phyloP scores from a whole-genome alignment of 2,329 filamentous ascomycete genomes.

The Xylaria sp. region DNA sequence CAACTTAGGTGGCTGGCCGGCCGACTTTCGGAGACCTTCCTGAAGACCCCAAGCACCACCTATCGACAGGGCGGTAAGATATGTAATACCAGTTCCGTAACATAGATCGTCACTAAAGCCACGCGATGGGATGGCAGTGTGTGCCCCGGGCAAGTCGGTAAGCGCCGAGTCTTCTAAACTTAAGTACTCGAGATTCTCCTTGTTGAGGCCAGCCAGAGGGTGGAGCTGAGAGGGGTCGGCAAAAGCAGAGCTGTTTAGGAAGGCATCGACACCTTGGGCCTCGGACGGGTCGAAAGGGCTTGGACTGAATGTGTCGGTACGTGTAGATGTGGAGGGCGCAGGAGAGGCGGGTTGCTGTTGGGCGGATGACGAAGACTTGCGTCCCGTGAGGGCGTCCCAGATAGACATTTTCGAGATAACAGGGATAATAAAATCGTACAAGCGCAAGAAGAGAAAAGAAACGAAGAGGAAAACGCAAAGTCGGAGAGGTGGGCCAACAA shows the following conservation, averaged over 20 bases:
- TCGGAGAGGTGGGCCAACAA: not conserved
- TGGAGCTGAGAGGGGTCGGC: conserved; percentile 90
- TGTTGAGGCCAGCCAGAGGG: conserved; percentile 91
- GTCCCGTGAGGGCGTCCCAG: conserved; percentile 71
- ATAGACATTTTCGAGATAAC: conserved; percentile 60
- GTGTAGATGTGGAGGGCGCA: conserved; percentile 59
- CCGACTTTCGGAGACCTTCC: conserved; percentile 86
- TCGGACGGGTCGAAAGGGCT: conserved; percentile 75
- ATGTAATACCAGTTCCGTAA: conserved; percentile 95
- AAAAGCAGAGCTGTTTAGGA: conserved; percentile 79
- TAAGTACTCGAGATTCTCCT: conserved; percentile 93
- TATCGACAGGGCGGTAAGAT: conserved; percentile 83
- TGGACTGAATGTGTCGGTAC: conserved; percentile 63
- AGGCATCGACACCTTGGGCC: conserved; percentile 84
- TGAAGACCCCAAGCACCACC: conserved; percentile 93
- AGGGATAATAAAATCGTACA: conserved; percentile 21
- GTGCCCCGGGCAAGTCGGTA: conserved; percentile 84
- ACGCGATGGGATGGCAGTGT: conserved; percentile 90
- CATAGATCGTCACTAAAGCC: conserved; percentile 98
- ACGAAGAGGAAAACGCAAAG: conserved; percentile 13
- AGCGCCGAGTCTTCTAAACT: conserved; percentile 91
- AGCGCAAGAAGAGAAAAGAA: conserved; percentile 34
- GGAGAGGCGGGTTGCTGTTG: conserved; percentile 50
- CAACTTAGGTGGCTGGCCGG: conserved; percentile 83
- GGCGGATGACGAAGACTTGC: conserved; percentile 59